These are phyloP conservation scores for Echeveria elegans DNA, from an alignment of 164 flowering plant species.

Conservation along the genomic window DNA sequence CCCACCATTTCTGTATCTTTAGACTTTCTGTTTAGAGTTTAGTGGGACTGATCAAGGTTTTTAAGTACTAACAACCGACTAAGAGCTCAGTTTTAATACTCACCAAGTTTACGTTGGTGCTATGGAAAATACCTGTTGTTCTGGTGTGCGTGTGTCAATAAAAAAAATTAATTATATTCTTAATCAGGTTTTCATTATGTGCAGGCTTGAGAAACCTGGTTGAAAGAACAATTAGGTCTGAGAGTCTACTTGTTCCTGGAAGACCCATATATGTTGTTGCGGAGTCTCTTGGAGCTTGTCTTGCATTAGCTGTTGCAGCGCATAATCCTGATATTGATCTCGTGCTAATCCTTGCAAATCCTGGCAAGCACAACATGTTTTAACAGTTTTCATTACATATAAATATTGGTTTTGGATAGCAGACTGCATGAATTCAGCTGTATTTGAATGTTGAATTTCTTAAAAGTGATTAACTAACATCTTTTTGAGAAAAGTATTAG, in stretches of 20 bases:
- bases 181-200: neutral
- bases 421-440: neutral
- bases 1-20: too few relatives aligned
- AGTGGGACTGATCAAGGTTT: neutral
- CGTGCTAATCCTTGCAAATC: constrained; percentile 53
- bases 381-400: neutral
- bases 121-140: too few relatives aligned
- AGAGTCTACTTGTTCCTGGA: constrained; percentile 27
- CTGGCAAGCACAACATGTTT: constrained; percentile 32
- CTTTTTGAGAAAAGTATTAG: too few relatives aligned
- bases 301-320: constrained; percentile 70
- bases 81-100: too few relatives aligned
- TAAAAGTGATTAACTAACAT: neutral
- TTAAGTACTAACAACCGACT: neutral
- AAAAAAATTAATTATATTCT: neutral
- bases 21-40: too few relatives aligned
- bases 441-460: neutral
- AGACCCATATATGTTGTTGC: constrained; percentile 72
- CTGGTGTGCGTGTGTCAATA: neutral
- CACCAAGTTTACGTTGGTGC: too few relatives aligned
- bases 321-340: constrained; percentile 54
- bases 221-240: constrained; percentile 41
- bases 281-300: constrained; percentile 66
- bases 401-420: neutral
- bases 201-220: constrained; percentile 51